Evolutionary conservation across 345 rosid genomes (phyloP).

Genomic region (Geranium rotundifolium): DNA sequence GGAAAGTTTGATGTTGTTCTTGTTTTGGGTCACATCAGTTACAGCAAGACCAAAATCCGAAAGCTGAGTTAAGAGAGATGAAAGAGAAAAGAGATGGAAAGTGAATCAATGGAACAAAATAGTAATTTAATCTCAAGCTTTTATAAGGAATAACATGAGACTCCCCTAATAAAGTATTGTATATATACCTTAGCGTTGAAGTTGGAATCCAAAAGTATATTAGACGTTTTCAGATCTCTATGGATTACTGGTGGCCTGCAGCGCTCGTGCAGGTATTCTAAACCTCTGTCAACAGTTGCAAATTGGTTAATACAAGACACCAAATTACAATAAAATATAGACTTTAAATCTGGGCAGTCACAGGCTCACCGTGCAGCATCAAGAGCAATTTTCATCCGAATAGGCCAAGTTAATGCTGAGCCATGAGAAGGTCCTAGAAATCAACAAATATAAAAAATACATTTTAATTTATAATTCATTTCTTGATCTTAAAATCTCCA

Average conservation of each 20-base stretch:
- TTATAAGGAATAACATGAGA: background rate
- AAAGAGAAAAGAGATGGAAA: background rate
- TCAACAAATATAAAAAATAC: background rate
- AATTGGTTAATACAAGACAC: constrained; percentile 7
- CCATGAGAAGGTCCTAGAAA: constrained; percentile 62
- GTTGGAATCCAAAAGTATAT: constrained; percentile 72
- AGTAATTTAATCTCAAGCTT: background rate
- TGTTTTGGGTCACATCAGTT: constrained; percentile 50
- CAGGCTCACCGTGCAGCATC: constrained; percentile 65
- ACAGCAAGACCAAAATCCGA: constrained; percentile 98
- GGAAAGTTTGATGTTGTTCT: constrained; percentile 69
- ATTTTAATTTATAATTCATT: background rate
- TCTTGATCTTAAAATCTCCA: background rate
- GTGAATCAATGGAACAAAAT: constrained; percentile 3
- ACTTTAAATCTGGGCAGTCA: constrained; percentile 1
- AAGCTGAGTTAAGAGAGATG: constrained; percentile 35
- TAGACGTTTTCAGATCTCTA: constrained; percentile 97
- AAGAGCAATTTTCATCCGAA: constrained; percentile 89
- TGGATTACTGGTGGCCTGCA: constrained; percentile 88
- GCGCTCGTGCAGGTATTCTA: constrained; percentile 88
- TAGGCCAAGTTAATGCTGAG: constrained; percentile 67
- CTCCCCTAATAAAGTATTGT: background rate
- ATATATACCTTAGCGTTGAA: constrained; percentile 87
- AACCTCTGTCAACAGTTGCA: constrained; percentile 50
- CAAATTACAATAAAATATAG: background rate